Conservation (phyloP, 129 eudicot species). For the Arctium minus region DNA sequence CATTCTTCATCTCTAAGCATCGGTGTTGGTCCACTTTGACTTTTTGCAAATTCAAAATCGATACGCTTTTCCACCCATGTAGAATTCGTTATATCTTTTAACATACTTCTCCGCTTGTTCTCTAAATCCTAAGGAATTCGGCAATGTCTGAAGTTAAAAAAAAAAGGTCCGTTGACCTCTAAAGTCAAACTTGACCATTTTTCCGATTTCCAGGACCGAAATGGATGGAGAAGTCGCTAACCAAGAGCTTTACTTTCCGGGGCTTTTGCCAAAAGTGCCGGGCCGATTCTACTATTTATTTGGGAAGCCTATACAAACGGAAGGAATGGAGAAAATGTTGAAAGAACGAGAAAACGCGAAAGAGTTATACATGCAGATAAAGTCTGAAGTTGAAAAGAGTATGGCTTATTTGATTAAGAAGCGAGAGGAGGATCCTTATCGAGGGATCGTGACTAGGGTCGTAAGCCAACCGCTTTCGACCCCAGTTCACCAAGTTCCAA, state of each 20-base stretch:
- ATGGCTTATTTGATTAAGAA: slow-evolving; percentile 72
- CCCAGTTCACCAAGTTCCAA: slow-evolving; percentile 59
- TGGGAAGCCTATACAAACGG: slow-evolving; percentile 77
- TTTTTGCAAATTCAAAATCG: slow-evolving; percentile 1
- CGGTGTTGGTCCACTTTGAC: neutral
- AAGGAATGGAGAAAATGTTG: slow-evolving; percentile 51
- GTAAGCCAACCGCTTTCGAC: slow-evolving; percentile 41
- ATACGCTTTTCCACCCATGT: neutral
- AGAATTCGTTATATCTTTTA: neutral
- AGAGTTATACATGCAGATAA: slow-evolving; percentile 67
- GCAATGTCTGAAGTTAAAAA: neutral
- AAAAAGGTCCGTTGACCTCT: neutral
- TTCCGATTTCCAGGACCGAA: slow-evolving; percentile 37
- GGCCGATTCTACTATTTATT: slow-evolving; percentile 84
- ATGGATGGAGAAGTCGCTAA: slow-evolving; percentile 77
- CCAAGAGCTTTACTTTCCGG: slow-evolving; percentile 63
- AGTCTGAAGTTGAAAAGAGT: slow-evolving; percentile 66
- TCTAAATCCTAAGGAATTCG: neutral
- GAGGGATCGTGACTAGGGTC: slow-evolving; percentile 54
- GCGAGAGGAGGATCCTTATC: slow-evolving; percentile 82
- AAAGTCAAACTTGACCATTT: neutral
- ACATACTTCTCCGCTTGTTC: neutral
- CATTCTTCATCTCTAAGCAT: neutral
- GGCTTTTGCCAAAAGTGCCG: slow-evolving; percentile 76
- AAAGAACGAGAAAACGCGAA: slow-evolving; percentile 68